Base-by-base conservation (phyloP, 495 filamentous ascomycete species). In the Lentithecium fluviatile region DNA sequence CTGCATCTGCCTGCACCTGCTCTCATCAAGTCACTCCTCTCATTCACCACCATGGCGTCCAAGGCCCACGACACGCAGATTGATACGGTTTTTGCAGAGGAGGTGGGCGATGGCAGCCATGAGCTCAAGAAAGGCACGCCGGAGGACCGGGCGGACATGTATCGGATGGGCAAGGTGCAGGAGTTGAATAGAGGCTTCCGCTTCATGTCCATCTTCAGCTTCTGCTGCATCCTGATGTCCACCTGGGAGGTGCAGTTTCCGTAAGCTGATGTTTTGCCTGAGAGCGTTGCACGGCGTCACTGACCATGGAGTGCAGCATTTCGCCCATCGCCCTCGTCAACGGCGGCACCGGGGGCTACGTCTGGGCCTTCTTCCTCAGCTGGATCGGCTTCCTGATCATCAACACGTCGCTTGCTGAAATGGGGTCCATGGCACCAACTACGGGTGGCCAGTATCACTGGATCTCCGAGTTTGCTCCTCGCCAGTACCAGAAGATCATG, bases 381-480 rank as follows among this genome's bases (percentile, higher is more conserved):
- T 58, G 34, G 10, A 1, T 64, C 24, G 58, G 58, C 23, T 53
- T 61, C 25, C 34, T 53, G 17, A 17, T 26, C 24, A 34, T 20
- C 20, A 34, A 45, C 19, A 25, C 46, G 19, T 53, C 49, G 19
- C 45, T 61, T 32, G 58, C 58, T 8, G 52, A 52, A 43, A 66
- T 73, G 58, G 71, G 70, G 1, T 70, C 67, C 13, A 61, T 73
- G 55, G 29, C 29, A 32, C 29, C 29, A 10, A 32, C 29, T 4
- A 34, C 53, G 19, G 51, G 73, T 76, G 78, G 79, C 3, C 79
- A 81, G 53, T 81, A 81, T 40, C 78, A 81, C 51, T 81, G 78
- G 79, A 72, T 72, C 8, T 74, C 75, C 1, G 77, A 79, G 71
- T 61, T 81, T 7, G 76, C 79, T 1, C 73, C 78, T 3, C 62